Evolutionary conservation across 495 filamentous ascomycete species (phyloP).

Genomic region (Trichoderma gamsii): DNA sequence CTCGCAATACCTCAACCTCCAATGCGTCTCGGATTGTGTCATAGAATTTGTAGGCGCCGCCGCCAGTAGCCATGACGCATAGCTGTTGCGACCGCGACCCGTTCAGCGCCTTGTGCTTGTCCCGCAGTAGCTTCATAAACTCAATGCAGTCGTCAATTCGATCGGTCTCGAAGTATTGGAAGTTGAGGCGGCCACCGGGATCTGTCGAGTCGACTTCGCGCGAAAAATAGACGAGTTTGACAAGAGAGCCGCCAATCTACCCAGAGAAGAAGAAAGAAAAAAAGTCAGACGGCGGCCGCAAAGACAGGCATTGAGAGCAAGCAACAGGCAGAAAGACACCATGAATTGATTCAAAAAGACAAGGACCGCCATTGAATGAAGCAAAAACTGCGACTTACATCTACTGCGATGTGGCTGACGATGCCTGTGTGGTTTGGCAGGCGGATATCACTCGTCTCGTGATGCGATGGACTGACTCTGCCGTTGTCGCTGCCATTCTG

Average conservation of each 20-base stretch:
- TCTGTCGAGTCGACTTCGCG: slow-evolving; percentile 72
- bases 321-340: not conserved
- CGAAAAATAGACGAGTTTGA: slow-evolving; percentile 95
- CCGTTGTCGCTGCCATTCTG: slow-evolving; percentile 45
- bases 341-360: slow-evolving; percentile 18
- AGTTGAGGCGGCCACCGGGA: slow-evolving; percentile 85
- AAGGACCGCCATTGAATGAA: not conserved
- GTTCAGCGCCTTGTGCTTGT: slow-evolving; percentile 69
- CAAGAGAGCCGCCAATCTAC: slow-evolving; percentile 90
- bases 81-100: slow-evolving; percentile 58
- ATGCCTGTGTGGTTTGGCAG: slow-evolving; percentile 87
- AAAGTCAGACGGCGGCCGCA: not conserved
- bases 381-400: slow-evolving; percentile 54
- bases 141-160: slow-evolving; percentile 84
- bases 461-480: slow-evolving; percentile 46
- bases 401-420: slow-evolving; percentile 92
- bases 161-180: slow-evolving; percentile 92
- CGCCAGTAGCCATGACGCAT: slow-evolving; percentile 90
- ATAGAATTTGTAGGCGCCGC: slow-evolving; percentile 93
- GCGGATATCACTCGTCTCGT: slow-evolving; percentile 88
- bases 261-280: not conserved
- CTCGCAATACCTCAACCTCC: slow-evolving; percentile 77
- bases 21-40: slow-evolving; percentile 76
- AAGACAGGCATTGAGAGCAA: not conserved
- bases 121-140: slow-evolving; percentile 76